phyloP scores from a whole-genome alignment of 2,329 filamentous ascomycete genomes.

The Penicillium sp. region DNA sequence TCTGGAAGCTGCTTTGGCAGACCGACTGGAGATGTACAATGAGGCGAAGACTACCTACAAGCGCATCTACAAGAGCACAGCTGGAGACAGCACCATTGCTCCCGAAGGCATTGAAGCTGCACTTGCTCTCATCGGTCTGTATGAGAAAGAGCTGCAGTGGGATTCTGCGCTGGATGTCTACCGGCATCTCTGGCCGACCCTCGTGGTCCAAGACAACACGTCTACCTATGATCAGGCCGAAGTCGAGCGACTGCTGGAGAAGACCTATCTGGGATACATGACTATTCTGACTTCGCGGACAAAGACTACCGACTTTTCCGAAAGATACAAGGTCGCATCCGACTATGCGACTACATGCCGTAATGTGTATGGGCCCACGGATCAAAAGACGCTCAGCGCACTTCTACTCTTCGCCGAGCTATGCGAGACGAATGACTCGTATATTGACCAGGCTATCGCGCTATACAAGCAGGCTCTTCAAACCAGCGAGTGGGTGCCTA shows the following conservation, averaged over 20 bases:
- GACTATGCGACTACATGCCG: slow-evolving; percentile 51
- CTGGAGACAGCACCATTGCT: slow-evolving; percentile 30
- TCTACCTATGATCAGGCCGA: slow-evolving; percentile 36
- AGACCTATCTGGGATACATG: slow-evolving; percentile 50
- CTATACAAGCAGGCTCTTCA: slow-evolving; percentile 51
- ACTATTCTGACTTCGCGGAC: slow-evolving; percentile 47
- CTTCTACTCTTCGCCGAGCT: slow-evolving; percentile 45
- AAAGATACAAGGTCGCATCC: slow-evolving; percentile 48
- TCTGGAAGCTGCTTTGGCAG: slow-evolving; percentile 46
- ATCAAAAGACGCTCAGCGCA: slow-evolving; percentile 39
- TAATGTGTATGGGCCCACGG: slow-evolving; percentile 37
- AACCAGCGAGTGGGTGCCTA: slow-evolving; percentile 37
- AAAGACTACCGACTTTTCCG: slow-evolving; percentile 42
- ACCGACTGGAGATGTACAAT: slow-evolving; percentile 39
- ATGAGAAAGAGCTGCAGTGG: slow-evolving; percentile 48
- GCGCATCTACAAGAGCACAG: slow-evolving; percentile 43
- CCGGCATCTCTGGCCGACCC: slow-evolving; percentile 48
- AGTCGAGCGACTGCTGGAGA: slow-evolving; percentile 44
- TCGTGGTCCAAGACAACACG: slow-evolving; percentile 44
- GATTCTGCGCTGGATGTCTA: slow-evolving; percentile 49
- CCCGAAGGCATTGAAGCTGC: slow-evolving; percentile 49
- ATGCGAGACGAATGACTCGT: slow-evolving; percentile 46
- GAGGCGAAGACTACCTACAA: slow-evolving; percentile 45
- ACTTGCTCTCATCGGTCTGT: slow-evolving; percentile 45
- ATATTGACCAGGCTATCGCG: slow-evolving; percentile 46